Evolutionary conservation across 2,329 filamentous ascomycete genomes (phyloP).

Genomic region (Chalaropsis ovoidea): DNA sequence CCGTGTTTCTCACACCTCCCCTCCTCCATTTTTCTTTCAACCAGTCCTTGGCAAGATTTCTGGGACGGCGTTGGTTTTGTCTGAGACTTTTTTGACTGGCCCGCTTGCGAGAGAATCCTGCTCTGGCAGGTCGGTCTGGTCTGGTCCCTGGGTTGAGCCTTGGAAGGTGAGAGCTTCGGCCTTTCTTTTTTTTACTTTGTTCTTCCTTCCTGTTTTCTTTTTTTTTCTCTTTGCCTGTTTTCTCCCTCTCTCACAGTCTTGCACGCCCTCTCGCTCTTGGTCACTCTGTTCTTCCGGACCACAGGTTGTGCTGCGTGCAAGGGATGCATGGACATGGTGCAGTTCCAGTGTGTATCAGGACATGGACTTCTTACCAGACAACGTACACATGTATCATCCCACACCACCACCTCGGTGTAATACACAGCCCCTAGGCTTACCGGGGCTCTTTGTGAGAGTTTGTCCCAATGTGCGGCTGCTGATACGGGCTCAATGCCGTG

Average conservation of each 20-base stretch:
- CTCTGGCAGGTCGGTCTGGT: too few species aligned
- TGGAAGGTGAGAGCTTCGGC: not conserved
- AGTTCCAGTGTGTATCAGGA: conserved; percentile 7
- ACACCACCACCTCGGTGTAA: not conserved
- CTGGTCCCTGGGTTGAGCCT: not conserved
- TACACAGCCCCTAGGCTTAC: not conserved
- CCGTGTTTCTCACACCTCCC: not conserved
- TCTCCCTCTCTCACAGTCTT: not conserved
- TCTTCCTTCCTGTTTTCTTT: not conserved
- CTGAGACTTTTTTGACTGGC: not conserved
- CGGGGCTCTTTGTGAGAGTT: not conserved
- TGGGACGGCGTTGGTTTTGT: too few species aligned
- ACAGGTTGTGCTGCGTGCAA: not conserved
- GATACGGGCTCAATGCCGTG: not conserved
- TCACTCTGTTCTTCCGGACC: not conserved
- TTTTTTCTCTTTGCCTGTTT: not conserved
- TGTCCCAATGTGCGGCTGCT: not conserved
- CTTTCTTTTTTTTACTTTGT: not conserved
- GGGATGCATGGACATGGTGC: not conserved
- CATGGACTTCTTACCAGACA: not conserved
- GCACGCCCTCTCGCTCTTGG: too few species aligned
- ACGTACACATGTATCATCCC: not conserved
- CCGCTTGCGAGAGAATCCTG: not conserved
- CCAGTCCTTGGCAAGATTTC: too few species aligned
- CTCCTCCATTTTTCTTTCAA: not conserved